Conservation (phyloP, 139 green algal genomes). For the Chlorella sp. region DNA sequence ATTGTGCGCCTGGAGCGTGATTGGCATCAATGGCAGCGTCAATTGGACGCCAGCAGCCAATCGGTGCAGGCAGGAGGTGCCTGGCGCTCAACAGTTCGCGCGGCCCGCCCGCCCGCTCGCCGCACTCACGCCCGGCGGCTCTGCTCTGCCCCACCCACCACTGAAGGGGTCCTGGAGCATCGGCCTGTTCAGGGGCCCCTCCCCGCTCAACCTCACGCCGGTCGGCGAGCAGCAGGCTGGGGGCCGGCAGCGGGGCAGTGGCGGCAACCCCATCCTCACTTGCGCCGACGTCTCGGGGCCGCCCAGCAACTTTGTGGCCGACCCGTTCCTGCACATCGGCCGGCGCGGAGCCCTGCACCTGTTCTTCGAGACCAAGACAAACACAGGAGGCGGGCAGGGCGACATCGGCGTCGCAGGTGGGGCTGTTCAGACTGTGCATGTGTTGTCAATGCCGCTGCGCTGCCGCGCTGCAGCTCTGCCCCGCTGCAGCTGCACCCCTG, state of each 20-base stretch:
- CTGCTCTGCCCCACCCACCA: background rate
- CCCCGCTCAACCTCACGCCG: slow-evolving; percentile 29
- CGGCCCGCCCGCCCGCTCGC: background rate
- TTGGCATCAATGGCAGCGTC: background rate
- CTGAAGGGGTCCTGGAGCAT: slow-evolving; percentile 43
- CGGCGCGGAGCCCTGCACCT: slow-evolving; percentile 16
- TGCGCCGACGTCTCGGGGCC: slow-evolving; percentile 20
- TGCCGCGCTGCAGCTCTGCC: background rate
- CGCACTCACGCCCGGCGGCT: background rate
- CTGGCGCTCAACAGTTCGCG: background rate
- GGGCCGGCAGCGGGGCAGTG: background rate
- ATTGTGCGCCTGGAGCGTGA: too few relatives aligned
- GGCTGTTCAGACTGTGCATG: background rate
- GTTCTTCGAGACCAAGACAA: slow-evolving; percentile 49
- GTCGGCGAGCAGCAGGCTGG: background rate
- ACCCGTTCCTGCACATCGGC: slow-evolving; percentile 34
- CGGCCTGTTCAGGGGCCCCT: slow-evolving; percentile 37
- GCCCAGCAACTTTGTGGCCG: slow-evolving; percentile 35
- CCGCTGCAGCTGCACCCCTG: background rate
- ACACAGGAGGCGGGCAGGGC: background rate
- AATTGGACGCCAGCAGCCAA: background rate
- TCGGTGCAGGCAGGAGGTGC: too few relatives aligned
- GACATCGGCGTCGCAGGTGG: background rate
- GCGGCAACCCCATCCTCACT: slow-evolving; percentile 34
- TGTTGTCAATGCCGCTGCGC: background rate